These are phyloP conservation scores for Rachicladosporium sp. DNA, from an alignment of 2,329 filamentous ascomycete genomes.

Conservation along the genomic window DNA sequence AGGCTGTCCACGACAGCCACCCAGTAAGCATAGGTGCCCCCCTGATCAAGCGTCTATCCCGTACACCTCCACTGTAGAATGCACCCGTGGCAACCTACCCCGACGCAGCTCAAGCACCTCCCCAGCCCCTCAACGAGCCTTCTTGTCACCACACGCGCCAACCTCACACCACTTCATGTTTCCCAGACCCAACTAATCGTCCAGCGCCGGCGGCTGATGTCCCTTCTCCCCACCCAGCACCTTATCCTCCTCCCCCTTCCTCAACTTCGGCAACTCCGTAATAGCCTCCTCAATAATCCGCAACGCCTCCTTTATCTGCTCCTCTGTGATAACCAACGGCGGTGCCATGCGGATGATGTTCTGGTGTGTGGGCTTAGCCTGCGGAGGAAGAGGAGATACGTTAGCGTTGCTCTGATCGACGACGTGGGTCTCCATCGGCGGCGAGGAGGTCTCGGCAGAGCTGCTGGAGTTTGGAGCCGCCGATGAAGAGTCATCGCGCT, in stretches of 20 bases:
- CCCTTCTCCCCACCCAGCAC: slow-evolving; percentile 27
- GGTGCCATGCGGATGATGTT: slow-evolving; percentile 98
- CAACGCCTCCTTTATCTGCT: slow-evolving; percentile 67
- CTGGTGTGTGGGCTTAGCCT: slow-evolving; percentile 97
- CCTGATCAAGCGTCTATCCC: too few relatives aligned
- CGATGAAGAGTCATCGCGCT: not conserved
- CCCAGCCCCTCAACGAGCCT: too few relatives aligned
- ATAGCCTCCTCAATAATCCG: slow-evolving; percentile 71
- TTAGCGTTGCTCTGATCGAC: slow-evolving; percentile 10
- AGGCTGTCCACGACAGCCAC: too few relatives aligned
- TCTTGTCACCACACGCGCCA: too few relatives aligned
- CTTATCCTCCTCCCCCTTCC: slow-evolving; percentile 43
- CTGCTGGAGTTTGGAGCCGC: not conserved
- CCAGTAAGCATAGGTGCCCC: too few relatives aligned
- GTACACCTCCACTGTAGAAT: too few relatives aligned
- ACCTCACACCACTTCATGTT: too few relatives aligned
- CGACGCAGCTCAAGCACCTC: too few relatives aligned
- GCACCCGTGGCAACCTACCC: too few relatives aligned
- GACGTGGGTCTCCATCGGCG: slow-evolving; percentile 6
- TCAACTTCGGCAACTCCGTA: slow-evolving; percentile 57
- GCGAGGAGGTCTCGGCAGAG: too few relatives aligned
- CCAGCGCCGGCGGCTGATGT: too few relatives aligned
- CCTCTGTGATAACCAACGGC: slow-evolving; percentile 83
- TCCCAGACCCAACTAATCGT: too few relatives aligned
- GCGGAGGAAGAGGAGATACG: slow-evolving; percentile 10